Evolutionary conservation across 192 early-diverging fungal species (phyloP), one percentile per base, ranked within the genome.

Genomic region (Spizellomyces punctatus): DNA sequence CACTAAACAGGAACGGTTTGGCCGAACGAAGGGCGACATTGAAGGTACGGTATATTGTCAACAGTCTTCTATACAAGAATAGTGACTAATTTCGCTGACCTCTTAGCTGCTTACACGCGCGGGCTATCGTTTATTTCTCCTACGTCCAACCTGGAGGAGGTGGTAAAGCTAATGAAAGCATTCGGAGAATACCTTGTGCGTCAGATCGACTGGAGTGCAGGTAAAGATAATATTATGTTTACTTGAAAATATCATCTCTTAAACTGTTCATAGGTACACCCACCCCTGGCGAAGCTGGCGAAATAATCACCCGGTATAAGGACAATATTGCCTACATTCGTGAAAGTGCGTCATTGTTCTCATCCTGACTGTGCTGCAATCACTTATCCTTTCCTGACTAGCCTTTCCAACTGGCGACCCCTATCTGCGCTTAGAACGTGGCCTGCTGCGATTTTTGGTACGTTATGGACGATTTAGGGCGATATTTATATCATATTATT

Each of bases 401-500:
- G 69, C 21, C 5, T 72, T 67, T 52, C 46, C 58, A 14, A 27
- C 58, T 8, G 61, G 58, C 17, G 70, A 78, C 52, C 64, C 76
- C 1, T 80, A 77, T 64, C 66, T 76, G 21, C 63, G 78, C 2
- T 72, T 83, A 27, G 76, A 80, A 46, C 65, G 73, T 17, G 56
- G 19, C 0, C 44, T 54, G 36, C 47, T 81, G 14, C 67, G 66
- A 4, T 60, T 81, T 17, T 72, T 76, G 55, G 69, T 76, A 62
- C 5, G 61, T 50, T 2, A 46, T 36, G 27, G 27, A 36, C 0
- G 27, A 36, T 36, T 36, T 36, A 36, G 27, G 3, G 27, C 27
- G 3, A 36, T 36, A 36, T 2, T 36, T 36, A 36, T 36, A 36
- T 2, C 27, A 3, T 36, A 0, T 2, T 36, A 36, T 36, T 36